These are phyloP conservation scores for Suillus weaverae DNA, from an alignment of 768 basidiomycete genomes.

Conservation along the genomic window DNA sequence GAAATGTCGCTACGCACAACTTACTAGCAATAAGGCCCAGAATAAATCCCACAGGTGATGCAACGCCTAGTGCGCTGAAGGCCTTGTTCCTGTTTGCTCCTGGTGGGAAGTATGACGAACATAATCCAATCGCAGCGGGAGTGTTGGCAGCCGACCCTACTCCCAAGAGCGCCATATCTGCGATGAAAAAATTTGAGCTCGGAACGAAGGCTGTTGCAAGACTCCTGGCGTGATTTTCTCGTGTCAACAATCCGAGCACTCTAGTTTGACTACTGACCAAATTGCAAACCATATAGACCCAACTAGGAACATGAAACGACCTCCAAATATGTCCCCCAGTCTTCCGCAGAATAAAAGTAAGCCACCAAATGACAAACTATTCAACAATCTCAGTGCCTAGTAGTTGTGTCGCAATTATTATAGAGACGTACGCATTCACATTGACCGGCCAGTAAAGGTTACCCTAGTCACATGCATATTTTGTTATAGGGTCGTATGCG, in stretches of 20 bases:
- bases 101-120: slow-evolving; percentile 31
- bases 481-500: background rate
- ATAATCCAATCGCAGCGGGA: slow-evolving; percentile 28
- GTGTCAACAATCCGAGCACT: background rate
- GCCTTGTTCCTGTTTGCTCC: slow-evolving; percentile 32
- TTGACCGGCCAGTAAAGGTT: slow-evolving; percentile 28
- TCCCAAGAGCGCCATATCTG: slow-evolving; percentile 33
- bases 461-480: slow-evolving; percentile 5
- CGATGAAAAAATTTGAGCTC: slow-evolving; percentile 28
- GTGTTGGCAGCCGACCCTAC: slow-evolving; percentile 38
- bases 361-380: slow-evolving; percentile 26
- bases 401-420: background rate
- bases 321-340: slow-evolving; percentile 26
- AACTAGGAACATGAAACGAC: slow-evolving; percentile 28
- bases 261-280: slow-evolving; percentile 19
- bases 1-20: background rate
- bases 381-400: background rate
- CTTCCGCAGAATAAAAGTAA: slow-evolving; percentile 26
- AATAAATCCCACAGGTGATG: slow-evolving; percentile 36
- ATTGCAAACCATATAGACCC: slow-evolving; percentile 34
- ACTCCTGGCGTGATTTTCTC: slow-evolving; percentile 22
- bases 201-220: slow-evolving; percentile 31
- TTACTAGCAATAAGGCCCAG: slow-evolving; percentile 34
- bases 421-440: slow-evolving; percentile 23
- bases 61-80: slow-evolving; percentile 35